A percentile compares a stretch with the other conserved stretches of the same genome.
phyloP scores from a whole-genome alignment of 2,329 filamentous ascomycete genomes.

The Pezicula radicicola region DNA sequence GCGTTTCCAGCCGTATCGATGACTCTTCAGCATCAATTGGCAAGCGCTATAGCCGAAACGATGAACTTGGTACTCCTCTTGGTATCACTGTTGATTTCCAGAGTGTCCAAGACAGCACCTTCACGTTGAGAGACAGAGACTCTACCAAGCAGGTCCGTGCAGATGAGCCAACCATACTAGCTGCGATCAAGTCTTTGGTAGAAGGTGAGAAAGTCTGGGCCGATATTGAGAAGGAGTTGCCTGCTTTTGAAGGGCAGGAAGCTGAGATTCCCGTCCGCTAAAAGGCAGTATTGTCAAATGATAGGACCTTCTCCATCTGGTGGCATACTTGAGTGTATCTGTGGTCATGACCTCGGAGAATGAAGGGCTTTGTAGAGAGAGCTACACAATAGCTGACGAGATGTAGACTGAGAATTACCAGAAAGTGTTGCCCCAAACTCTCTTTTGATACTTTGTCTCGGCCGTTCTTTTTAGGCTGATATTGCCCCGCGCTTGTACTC shows the following conservation, averaged over 20 bases:
- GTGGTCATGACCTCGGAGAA: no score
- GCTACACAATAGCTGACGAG: no score
- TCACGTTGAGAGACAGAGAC: constrained; percentile 89
- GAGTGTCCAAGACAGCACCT: constrained; percentile 79
- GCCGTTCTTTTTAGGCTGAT: no score
- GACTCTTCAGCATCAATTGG: constrained; percentile 90
- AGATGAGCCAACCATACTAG: constrained; percentile 74
- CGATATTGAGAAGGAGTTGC: constrained; percentile 74
- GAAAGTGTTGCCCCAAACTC: no score
- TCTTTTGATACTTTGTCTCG: no score
- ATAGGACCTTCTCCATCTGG: no score
- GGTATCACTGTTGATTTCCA: constrained; percentile 97
- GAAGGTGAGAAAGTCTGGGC: constrained; percentile 54
- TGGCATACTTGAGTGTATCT: no score
- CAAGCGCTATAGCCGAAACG: constrained; percentile 91
- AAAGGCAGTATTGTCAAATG: background rate
- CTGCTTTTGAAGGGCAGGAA: constrained; percentile 80
- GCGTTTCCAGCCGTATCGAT: constrained; percentile 82
- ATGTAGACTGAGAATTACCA: no score
- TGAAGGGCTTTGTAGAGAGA: no score
- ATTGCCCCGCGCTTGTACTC: no score
- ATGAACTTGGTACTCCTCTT: constrained; percentile 91
- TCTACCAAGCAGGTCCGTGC: constrained; percentile 88
- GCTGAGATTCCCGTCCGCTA: constrained; percentile 21
- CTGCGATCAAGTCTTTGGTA: constrained; percentile 56